Evolutionary conservation across 192 early-diverging fungal species (phyloP).

Genomic region (Mortierella alpina): DNA sequence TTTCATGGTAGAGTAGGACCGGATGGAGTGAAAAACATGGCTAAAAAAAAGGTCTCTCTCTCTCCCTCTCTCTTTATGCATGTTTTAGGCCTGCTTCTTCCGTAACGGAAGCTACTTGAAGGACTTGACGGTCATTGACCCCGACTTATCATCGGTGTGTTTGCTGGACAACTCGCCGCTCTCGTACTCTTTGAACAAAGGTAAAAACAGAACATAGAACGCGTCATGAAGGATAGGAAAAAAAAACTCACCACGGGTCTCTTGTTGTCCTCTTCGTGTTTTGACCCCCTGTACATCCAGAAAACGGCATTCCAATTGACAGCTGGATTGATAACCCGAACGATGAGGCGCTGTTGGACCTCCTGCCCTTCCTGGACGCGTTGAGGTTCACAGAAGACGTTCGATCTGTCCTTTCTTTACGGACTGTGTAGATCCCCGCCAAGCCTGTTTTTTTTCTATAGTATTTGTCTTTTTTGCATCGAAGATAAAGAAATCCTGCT

Average conservation of each 20-base stretch:
- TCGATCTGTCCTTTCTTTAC: constrained; percentile 74
- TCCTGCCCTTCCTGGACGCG: constrained; percentile 90
- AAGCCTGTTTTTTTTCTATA: not conserved
- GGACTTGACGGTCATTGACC: constrained; percentile 78
- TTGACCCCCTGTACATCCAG: constrained; percentile 50
- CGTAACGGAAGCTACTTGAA: constrained; percentile 80
- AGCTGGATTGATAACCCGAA: constrained; percentile 84
- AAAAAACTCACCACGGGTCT: not conserved
- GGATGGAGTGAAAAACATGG: not conserved
- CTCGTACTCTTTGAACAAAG: constrained; percentile 79
- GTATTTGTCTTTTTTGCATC: not conserved
- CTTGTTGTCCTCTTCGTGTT: not conserved
- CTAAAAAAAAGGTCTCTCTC: not conserved
- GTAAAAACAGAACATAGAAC: constrained; percentile 52
- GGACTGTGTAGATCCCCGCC: constrained; percentile 36
- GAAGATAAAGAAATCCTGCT: not conserved
- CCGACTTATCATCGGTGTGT: constrained; percentile 83
- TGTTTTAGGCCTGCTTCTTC: constrained; percentile 75
- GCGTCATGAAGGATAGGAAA: not conserved
- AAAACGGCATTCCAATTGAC: constrained; percentile 91
- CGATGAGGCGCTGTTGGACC: constrained; percentile 86
- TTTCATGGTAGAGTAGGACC: not conserved
- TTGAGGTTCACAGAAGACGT: constrained; percentile 89
- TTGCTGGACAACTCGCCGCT: constrained; percentile 86
- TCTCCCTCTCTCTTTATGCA: not conserved